Conservation (phyloP, 1,139 yeast genomes). For the Tardiomyces depauwii region DNA sequence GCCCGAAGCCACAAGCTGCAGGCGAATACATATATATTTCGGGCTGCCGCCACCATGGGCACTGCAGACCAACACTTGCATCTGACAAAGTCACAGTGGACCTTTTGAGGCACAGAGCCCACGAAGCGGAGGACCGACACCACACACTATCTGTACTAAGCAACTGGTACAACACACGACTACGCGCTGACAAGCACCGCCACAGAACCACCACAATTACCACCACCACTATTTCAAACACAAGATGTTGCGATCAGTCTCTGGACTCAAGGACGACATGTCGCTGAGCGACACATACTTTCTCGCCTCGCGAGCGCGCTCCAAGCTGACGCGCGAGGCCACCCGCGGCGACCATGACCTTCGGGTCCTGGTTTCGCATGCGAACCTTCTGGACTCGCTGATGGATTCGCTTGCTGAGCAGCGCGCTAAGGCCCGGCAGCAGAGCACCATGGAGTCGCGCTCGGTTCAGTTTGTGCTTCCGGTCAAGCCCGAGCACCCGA, state of each 20-base stretch:
- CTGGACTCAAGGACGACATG: slow-evolving; percentile 3
- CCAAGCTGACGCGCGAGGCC: slow-evolving; percentile 59
- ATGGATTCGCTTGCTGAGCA: slow-evolving; percentile 35
- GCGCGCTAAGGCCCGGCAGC: slow-evolving; percentile 7
- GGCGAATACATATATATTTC: too few species aligned
- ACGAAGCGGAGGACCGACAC: too few species aligned
- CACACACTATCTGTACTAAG: too few species aligned
- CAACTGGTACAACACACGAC: too few species aligned
- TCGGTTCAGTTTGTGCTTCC: slow-evolving; percentile 1
- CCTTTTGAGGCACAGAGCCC: too few species aligned
- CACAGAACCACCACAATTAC: too few species aligned
- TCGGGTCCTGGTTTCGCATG: slow-evolving; percentile 58
- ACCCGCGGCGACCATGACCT: slow-evolving; percentile 47
- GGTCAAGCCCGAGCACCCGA: slow-evolving; percentile 1
- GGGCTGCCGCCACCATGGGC: too few species aligned
- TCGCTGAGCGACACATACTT: slow-evolving; percentile 48
- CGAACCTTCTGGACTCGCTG: slow-evolving; percentile 59
- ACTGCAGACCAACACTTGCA: too few species aligned
- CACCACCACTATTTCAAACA: background rate
- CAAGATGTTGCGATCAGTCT: background rate
- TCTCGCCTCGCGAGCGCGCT: slow-evolving; percentile 58
- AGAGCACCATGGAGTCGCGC: slow-evolving; percentile 1
- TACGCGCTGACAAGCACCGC: too few species aligned
- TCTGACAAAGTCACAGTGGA: too few species aligned
- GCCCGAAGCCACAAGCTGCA: too few species aligned